Evolutionary conservation across 148 eudicot genomes (phyloP).

Genomic region (Nepenthes mirabilis): DNA sequence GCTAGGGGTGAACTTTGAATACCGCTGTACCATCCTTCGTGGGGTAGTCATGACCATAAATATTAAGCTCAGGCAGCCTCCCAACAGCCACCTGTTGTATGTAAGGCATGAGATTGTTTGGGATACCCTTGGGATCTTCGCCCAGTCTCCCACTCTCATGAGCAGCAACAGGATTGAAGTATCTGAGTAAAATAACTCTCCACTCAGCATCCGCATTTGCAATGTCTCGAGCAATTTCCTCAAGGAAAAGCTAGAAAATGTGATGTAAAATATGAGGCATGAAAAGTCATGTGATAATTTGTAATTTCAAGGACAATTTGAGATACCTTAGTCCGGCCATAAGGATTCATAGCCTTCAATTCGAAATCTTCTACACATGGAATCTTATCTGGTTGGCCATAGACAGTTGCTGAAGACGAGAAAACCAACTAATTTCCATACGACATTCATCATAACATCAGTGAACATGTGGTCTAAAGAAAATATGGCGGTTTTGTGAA

Average conservation of each 20-base stretch:
- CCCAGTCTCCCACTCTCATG: conserved; percentile 86
- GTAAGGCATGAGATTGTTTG: conserved; percentile 92
- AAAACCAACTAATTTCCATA: conserved; percentile 53
- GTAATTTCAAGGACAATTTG: not conserved
- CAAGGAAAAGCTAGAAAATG: conserved; percentile 47
- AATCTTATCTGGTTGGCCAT: conserved; percentile 76
- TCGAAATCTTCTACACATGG: conserved; percentile 74
- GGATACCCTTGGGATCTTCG: conserved; percentile 87
- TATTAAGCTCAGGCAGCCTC: conserved; percentile 62
- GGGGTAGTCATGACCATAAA: conserved; percentile 83
- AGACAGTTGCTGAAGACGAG: conserved; percentile 91
- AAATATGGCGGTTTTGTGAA: no score
- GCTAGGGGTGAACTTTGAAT: conserved; percentile 6
- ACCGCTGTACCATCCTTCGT: conserved; percentile 87
- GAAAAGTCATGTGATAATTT: not conserved
- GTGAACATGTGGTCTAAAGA: not conserved
- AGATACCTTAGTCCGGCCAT: conserved; percentile 80
- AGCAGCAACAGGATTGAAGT: conserved; percentile 92
- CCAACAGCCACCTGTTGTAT: conserved; percentile 88
- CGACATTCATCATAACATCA: not conserved
- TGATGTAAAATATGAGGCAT: not conserved
- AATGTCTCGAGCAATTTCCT: conserved; percentile 78
- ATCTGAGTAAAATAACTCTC: conserved; percentile 72
- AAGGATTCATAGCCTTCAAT: conserved; percentile 75
- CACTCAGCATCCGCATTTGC: conserved; percentile 65